Evolutionary conservation across 208 protist genomes (phyloP).

Genomic region (Naegleria gruberi): DNA sequence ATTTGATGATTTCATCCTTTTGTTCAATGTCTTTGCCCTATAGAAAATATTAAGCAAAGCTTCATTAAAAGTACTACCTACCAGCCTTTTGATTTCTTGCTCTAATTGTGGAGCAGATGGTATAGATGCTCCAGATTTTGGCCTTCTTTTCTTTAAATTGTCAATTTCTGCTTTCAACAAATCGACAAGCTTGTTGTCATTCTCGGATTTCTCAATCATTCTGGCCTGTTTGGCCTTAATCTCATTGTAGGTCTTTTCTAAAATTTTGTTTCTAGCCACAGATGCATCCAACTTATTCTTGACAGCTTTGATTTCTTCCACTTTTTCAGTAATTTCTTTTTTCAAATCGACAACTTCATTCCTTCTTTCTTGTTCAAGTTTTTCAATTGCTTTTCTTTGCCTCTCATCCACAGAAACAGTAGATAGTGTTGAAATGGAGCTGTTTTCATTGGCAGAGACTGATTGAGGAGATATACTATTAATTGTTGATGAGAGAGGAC

Average conservation of each 20-base stretch:
- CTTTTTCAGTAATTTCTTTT: neutral
- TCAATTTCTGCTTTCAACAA: neutral
- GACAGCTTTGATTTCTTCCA: neutral
- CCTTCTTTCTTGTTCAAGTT: neutral
- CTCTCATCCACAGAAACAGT: neutral
- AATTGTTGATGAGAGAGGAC: neutral
- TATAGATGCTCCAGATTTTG: neutral
- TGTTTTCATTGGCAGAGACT: too few species aligned
- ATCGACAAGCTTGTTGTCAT: neutral
- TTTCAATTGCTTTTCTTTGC: neutral
- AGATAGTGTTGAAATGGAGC: neutral
- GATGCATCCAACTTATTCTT: neutral
- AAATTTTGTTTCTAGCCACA: neutral
- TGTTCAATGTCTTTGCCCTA: neutral
- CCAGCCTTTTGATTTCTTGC: neutral
- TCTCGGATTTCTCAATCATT: neutral
- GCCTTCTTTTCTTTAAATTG: neutral
- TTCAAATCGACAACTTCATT: neutral
- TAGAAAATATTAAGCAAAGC: too few species aligned
- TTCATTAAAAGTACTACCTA: neutral
- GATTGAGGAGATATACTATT: neutral
- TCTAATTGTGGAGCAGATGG: neutral
- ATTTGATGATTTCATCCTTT: neutral
- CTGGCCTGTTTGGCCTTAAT: neutral
- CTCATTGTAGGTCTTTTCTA: neutral